Conservation (phyloP, 2,329 filamentous ascomycete genomes). For the Ceratocystis huliohia region DNA sequence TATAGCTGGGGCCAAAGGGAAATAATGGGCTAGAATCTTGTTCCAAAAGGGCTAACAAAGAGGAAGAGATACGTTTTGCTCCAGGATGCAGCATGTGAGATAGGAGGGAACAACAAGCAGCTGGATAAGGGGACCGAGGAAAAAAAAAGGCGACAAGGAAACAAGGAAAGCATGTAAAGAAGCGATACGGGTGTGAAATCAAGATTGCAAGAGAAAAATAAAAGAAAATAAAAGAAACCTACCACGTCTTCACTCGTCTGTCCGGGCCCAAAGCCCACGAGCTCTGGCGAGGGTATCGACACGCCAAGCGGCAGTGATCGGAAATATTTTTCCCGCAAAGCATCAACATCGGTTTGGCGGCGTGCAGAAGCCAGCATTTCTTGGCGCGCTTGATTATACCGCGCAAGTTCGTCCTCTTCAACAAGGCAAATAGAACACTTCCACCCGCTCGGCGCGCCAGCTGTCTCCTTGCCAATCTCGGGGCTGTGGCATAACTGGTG, state of each 20-base stretch:
- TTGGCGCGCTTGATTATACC: conserved; percentile 22
- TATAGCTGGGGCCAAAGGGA: neutral
- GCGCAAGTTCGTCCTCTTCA: conserved; percentile 22
- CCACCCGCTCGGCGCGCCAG: conserved; percentile 18
- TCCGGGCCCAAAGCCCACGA: conserved; percentile 31
- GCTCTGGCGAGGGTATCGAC: conserved; percentile 28
- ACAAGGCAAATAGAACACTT: conserved; percentile 22
- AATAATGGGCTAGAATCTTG: neutral
- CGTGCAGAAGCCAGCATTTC: conserved; percentile 21
- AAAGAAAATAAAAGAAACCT: conserved; percentile 22
- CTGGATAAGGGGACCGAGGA: neutral
- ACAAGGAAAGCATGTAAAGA: neutral
- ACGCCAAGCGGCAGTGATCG: conserved; percentile 27
- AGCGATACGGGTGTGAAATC: no score
- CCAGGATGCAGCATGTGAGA: neutral
- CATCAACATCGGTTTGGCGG: conserved; percentile 26
- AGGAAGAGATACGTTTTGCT: neutral
- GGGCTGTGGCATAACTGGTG: conserved; percentile 25
- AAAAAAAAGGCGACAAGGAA: neutral
- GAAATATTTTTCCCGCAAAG: conserved; percentile 27
- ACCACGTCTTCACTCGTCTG: conserved; percentile 29
- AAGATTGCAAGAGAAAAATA: neutral
- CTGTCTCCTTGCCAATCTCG: conserved; percentile 20
- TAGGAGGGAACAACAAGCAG: neutral
- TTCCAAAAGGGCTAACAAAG: conserved; percentile 2